phyloP scores from a whole-genome alignment of 2,329 filamentous ascomycete species.

The Xylariaceae sp. region DNA sequence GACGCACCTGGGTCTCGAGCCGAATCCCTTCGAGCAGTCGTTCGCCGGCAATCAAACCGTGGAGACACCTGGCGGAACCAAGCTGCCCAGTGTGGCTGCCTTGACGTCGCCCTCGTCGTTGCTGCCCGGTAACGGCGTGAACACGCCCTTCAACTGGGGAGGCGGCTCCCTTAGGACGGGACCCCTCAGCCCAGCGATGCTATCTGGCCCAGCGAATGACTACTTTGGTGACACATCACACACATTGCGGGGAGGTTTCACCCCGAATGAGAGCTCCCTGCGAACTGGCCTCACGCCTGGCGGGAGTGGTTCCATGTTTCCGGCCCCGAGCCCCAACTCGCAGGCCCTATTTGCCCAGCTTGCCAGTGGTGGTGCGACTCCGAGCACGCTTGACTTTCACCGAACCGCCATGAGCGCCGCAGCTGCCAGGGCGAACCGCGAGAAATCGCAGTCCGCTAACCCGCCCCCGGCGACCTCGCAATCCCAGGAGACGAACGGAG shows the following conservation, averaged over 20 bases:
- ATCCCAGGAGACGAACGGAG: constrained; percentile 43
- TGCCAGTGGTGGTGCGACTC: constrained; percentile 76
- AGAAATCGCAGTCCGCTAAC: constrained; percentile 29
- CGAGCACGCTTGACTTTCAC: constrained; percentile 88
- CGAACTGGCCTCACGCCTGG: constrained; percentile 88
- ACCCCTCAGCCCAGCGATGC: constrained; percentile 93
- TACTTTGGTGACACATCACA: constrained; percentile 75
- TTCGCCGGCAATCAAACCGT: constrained; percentile 59
- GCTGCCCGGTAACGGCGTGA: constrained; percentile 63
- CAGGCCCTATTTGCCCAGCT: constrained; percentile 75
- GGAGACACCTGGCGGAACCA: constrained; percentile 75
- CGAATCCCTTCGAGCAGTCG: constrained; percentile 95
- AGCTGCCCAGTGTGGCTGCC: constrained; percentile 82
- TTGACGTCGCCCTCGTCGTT: constrained; percentile 85
- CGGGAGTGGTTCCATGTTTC: constrained; percentile 95
- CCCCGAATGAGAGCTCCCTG: constrained; percentile 91
- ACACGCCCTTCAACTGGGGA: constrained; percentile 70
- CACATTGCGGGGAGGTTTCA: constrained; percentile 76
- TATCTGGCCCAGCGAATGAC: constrained; percentile 76
- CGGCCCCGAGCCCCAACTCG: constrained; percentile 79
- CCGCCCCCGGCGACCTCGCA: constrained; percentile 39
- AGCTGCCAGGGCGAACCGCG: constrained; percentile 50
- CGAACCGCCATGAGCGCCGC: constrained; percentile 80
- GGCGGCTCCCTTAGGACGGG: constrained; percentile 81
- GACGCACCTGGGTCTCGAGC: constrained; percentile 65